Evolutionary conservation across 352 stramenopile genomes (phyloP), one percentile per base, ranked within the genome.

Genomic region (Globisporangium camurandrum): DNA sequence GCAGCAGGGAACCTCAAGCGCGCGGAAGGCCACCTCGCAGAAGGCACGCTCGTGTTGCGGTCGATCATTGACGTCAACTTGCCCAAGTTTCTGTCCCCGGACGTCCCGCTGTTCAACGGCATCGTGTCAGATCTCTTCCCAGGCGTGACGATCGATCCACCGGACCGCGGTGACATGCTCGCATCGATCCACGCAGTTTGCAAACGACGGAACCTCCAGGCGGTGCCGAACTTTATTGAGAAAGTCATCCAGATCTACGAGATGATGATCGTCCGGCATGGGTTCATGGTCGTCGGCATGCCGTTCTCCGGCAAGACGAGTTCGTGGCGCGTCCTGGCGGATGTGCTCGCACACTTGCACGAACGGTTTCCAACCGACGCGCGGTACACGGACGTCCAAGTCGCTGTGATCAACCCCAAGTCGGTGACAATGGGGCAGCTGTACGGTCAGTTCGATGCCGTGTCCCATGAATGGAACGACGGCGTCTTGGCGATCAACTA

Each of bases 171-270:
- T 10, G 85, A 93, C 16, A 93, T 97, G 67, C 59, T 96, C 11
- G 64, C 73, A 20, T 75, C 82, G 5, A 93, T 97, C 44, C 59
- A 91, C 49, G 46, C 67, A 0, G 74, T 95, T 9, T 96, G 88
- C 63, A 71, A 83, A 23, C 62, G 67, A n/a, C 78, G 71, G 59
- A 88, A 76, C 49, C 65, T 96, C n/a, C 82, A 97, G 51, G 74
- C 86, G 4, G 86, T 92, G 28, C 64, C 74, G 1, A 94, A 89
- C 46, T 97, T 97, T 62, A 78, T 95, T 14, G 88, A 91, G 31
- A 97, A 98, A 45, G 85, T 97, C 11, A 93, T 97, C 46, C 88
- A 98, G 56, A 93, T 98, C 31, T 97, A 98, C 64, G 92, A 98
- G 54, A 98, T 97, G 89, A 96, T 98, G 75, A 91, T 97, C 44